phyloP scores from a whole-genome alignment of 2,329 filamentous ascomycete species.

The Phyllosticta ampelicida region DNA sequence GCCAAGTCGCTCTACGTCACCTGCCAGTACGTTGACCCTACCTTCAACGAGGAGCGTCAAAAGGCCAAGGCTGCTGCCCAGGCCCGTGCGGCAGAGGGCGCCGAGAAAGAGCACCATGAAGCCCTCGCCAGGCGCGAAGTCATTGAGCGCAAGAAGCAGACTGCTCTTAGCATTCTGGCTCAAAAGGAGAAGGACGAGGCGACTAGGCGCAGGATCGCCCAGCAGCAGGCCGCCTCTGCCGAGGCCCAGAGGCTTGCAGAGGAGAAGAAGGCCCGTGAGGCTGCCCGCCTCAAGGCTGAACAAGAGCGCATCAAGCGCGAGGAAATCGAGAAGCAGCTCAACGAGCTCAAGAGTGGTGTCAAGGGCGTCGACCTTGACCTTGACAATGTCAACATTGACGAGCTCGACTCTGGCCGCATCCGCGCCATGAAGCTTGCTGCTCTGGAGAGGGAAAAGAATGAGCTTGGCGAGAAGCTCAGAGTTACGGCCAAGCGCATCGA shows the following conservation, averaged over 20 bases:
- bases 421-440: slow-evolving; percentile 91
- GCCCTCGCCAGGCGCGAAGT: slow-evolving; percentile 76
- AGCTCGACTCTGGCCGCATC: slow-evolving; percentile 50
- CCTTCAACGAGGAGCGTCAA: slow-evolving; percentile 70
- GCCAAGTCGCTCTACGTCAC: slow-evolving; percentile 86
- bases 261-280: slow-evolving; percentile 85
- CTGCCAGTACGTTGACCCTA: slow-evolving; percentile 89
- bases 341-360: slow-evolving; percentile 82
- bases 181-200: slow-evolving; percentile 89
- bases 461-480: slow-evolving; percentile 80
- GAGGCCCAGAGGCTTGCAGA: slow-evolving; percentile 83
- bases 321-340: slow-evolving; percentile 70
- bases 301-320: slow-evolving; percentile 36
- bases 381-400: slow-evolving; percentile 75
- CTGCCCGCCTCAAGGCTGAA: slow-evolving; percentile 64
- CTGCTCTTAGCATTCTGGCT: slow-evolving; percentile 78
- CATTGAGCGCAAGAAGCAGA: slow-evolving; percentile 95
- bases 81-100: slow-evolving; percentile 70
- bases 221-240: slow-evolving; percentile 79
- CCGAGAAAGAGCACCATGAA: slow-evolving; percentile 83
- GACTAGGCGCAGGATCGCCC: slow-evolving; percentile 72
- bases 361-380: slow-evolving; percentile 85
- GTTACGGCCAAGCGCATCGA: slow-evolving; percentile 93
- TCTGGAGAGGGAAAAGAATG: slow-evolving; percentile 96
- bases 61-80: slow-evolving; percentile 72